Percentiles rank a stretch among this genome's conserved stretches.
phyloP scores from a whole-genome alignment of 192 early-diverging fungal genomes.

The Rhizophagus prolifer region DNA sequence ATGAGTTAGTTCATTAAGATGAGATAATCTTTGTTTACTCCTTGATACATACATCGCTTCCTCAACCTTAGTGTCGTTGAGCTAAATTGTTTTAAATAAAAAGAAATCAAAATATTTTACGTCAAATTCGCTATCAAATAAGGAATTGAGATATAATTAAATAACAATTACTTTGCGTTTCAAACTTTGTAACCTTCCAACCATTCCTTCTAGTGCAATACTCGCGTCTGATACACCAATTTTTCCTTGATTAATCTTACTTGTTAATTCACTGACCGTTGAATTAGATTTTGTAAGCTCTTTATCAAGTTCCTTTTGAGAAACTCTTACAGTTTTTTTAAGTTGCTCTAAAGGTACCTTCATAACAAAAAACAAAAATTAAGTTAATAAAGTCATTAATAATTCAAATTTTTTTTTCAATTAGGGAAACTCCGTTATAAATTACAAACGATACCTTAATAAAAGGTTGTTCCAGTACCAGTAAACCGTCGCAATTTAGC shows the following conservation, averaged over 20 bases:
- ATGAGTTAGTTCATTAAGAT: constrained; percentile 70
- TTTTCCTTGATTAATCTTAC: constrained; percentile 41
- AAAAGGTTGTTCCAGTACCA: constrained; percentile 92
- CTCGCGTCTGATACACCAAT: constrained; percentile 57
- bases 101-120: background rate
- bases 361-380: background rate
- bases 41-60: constrained; percentile 69
- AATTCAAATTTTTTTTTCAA: too few relatives aligned
- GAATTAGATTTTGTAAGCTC: constrained; percentile 58
- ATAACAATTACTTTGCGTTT: constrained; percentile 66
- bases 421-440: too few relatives aligned
- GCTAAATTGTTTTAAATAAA: constrained; percentile 40
- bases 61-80: constrained; percentile 73
- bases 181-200: constrained; percentile 66
- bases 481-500: constrained; percentile 71
- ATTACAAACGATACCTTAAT: constrained; percentile 67
- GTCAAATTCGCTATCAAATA: background rate
- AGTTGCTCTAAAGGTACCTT: constrained; percentile 87
- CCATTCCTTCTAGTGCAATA: constrained; percentile 62
- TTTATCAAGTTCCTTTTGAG: constrained; percentile 82
- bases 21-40: constrained; percentile 69
- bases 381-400: too few relatives aligned
- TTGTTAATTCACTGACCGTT: constrained; percentile 48
- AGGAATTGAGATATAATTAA: background rate
- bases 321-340: constrained; percentile 65